Base-by-base conservation (phyloP, 2,329 filamentous ascomycete genomes). In the Zarea fungicola region DNA sequence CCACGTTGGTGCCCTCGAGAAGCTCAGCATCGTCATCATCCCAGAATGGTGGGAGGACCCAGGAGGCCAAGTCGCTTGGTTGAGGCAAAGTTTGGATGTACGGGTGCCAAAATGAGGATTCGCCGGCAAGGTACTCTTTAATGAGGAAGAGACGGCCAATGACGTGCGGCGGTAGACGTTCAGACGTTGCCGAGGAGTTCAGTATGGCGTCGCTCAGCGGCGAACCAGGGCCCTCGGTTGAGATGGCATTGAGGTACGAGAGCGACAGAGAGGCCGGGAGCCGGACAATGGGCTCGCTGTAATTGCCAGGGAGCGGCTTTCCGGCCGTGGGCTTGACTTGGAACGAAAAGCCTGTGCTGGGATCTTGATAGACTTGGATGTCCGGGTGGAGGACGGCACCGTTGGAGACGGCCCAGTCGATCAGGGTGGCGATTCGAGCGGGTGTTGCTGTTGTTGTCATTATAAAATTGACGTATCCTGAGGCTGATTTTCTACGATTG, bases 151-250 rank as follows among this genome's bases (percentile, higher is more conserved):
- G 85, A 4, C 83, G 76, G 8, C 80, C 76, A 42, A 83, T 66
- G 49, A 86, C 78, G 55, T 86, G 77, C 0, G 80, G 74, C 1
- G 76, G 75, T 2, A 74, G 63, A n/a, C n/a, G n/a, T n/a, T n/a
- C n/a, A n/a, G n/a, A n/a, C n/a, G n/a, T n/a, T n/a, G n/a, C n/a
- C 5, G 60, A 78, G 2, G 75, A 64, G 25, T 88, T 69, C 58
- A 81, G 82, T 61, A 89, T 80, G 53, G 83, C 78, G 59, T 86
- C 74, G 5, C 89, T 71, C 53, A 87, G 85, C 64, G 89, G 85
- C 5, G 83, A 76, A 8, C 80, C 76, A 41, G 83, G 65, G 49
- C 85, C 78, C 55, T 85, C 77, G 0, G 80, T 74, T 1, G 76
- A 58, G 7, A 78, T 58, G 22, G 76, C 73, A 57, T 84, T 78